Evolutionary conservation across 106 monocot genomes (phyloP).

Genomic region (Acanthochlamys bracteata): DNA sequence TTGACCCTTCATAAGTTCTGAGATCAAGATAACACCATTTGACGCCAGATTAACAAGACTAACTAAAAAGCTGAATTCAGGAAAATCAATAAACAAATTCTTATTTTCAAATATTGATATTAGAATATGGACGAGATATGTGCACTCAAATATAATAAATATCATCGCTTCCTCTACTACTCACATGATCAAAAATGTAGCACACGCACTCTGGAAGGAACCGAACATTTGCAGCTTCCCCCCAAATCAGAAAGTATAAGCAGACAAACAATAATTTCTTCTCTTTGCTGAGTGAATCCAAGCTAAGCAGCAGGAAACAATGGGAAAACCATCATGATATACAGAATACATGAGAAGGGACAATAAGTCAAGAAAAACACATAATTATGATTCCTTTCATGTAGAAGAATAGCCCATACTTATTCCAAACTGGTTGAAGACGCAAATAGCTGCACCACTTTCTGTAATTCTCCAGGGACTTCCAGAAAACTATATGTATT

Average conservation of each 20-base stretch:
- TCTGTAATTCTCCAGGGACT: constrained; percentile 82
- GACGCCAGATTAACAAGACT: no score
- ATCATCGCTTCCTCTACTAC: constrained; percentile 12
- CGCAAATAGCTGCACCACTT: constrained; percentile 92
- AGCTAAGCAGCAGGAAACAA: constrained; percentile 25
- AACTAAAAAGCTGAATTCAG: no score
- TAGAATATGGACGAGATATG: no score
- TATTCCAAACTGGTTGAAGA: constrained; percentile 71
- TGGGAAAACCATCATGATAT: no score
- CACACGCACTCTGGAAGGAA: constrained; percentile 95
- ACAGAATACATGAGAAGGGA: background rate
- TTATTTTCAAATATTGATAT: no score
- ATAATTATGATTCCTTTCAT: no score
- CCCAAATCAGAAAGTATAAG: constrained; percentile 89
- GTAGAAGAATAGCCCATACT: constrained; percentile 25
- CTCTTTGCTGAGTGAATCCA: constrained; percentile 48
- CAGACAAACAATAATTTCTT: constrained; percentile 71
- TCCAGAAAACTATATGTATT: constrained; percentile 57
- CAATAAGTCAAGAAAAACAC: background rate
- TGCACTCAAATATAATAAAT: background rate
- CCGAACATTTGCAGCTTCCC: constrained; percentile 82
- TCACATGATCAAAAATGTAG: constrained; percentile 97
- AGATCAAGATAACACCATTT: no score
- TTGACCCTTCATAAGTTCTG: no score
- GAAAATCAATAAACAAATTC: no score